phyloP scores from a whole-genome alignment of 805 yeast species.

The Tetrapisispora phaffii region DNA sequence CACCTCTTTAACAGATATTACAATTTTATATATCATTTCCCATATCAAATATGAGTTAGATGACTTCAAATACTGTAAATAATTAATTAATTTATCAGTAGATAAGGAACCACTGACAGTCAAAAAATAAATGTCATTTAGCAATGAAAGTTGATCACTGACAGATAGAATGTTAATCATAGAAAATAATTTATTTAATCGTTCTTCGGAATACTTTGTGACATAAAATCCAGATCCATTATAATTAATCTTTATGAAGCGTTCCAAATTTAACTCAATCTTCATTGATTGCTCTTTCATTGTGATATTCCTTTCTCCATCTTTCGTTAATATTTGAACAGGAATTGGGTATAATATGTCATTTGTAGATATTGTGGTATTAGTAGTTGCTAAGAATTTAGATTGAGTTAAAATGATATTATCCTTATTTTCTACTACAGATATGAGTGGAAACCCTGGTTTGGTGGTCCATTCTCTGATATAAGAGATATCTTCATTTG shows the following conservation, averaged over 20 bases:
- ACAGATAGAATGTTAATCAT: slow-evolving; percentile 50
- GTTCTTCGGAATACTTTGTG: slow-evolving; percentile 56
- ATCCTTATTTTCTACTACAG: slow-evolving; percentile 48
- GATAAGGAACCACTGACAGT: slow-evolving; percentile 61
- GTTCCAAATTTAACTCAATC: slow-evolving; percentile 34
- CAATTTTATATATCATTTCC: slow-evolving; percentile 45
- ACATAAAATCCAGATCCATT: slow-evolving; percentile 69
- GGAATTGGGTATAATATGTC: slow-evolving; percentile 63
- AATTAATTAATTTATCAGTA: slow-evolving; percentile 48
- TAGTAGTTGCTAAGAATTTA: slow-evolving; percentile 59
- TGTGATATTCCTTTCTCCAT: slow-evolving; percentile 51
- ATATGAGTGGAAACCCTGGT: slow-evolving; percentile 66
- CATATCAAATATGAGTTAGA: slow-evolving; percentile 61
- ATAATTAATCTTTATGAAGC: slow-evolving; percentile 60
- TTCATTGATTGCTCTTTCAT: slow-evolving; percentile 42
- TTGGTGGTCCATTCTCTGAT: slow-evolving; percentile 79
- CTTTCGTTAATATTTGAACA: slow-evolving; percentile 47
- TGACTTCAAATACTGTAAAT: slow-evolving; percentile 48
- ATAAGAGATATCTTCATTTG: slow-evolving; percentile 60
- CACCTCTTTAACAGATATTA: slow-evolving; percentile 40
- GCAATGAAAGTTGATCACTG: slow-evolving; percentile 68
- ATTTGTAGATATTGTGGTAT: slow-evolving; percentile 66
- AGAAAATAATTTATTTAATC: slow-evolving; percentile 59
- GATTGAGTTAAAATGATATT: slow-evolving; percentile 53
- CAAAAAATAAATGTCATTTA: slow-evolving; percentile 65